Conservation (phyloP, 2,329 filamentous ascomycete species). For the Colletotrichum destructivum region DNA sequence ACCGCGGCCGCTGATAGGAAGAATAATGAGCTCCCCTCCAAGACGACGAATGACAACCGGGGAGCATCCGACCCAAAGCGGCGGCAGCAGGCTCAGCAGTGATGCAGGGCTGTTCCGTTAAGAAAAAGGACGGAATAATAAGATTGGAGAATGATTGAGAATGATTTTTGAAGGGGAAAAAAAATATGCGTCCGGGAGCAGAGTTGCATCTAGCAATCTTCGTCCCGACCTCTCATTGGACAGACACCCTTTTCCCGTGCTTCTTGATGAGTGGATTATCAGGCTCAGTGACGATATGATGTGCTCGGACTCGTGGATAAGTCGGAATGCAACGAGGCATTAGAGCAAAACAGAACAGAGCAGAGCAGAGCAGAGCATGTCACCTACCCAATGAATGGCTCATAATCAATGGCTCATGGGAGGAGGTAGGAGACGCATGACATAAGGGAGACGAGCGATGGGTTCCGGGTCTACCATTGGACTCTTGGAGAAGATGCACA, state of each 20-base stretch:
- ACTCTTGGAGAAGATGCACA: not conserved
- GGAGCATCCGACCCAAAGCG: not conserved
- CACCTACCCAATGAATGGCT: too few relatives aligned
- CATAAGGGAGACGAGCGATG: constrained; percentile 13
- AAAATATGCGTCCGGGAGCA: constrained; percentile 20
- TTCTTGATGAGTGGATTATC: too few relatives aligned
- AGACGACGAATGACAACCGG: not conserved
- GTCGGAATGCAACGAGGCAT: too few relatives aligned
- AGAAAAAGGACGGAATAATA: not conserved
- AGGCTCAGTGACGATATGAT: too few relatives aligned
- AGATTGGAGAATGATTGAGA: too few relatives aligned
- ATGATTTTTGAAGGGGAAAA: not conserved
- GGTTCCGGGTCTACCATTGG: not conserved
- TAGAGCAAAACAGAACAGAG: too few relatives aligned
- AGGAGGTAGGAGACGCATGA: too few relatives aligned
- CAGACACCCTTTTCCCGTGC: not conserved
- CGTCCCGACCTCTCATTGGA: constrained; percentile 22
- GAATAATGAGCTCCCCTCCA: constrained; percentile 7
- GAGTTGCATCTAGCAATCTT: constrained; percentile 35
- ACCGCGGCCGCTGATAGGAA: constrained; percentile 36
- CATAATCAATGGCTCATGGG: too few relatives aligned
- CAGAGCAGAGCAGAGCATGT: too few relatives aligned
- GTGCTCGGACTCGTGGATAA: too few relatives aligned
- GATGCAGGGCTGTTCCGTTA: constrained; percentile 2
- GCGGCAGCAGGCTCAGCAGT: not conserved